Percentiles rank a stretch among this genome's conserved stretches.
Evolutionary conservation across 129 eudicot species (phyloP).

Genomic region (Daucus carota): DH1_v3.0 NC_030382.2:38987501-38988000

Average conservation of each 20-base stretch:
- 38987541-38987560: background rate
- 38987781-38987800: background rate
- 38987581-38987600: background rate
- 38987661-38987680: constrained; percentile 5
- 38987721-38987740: background rate
- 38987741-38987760: background rate
- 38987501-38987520: background rate
- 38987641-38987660: background rate
- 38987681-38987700: background rate
- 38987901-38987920: constrained; percentile 1
- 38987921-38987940: background rate
- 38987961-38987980: background rate
- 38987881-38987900: background rate
- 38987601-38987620: constrained; percentile 3
- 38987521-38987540: background rate
- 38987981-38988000: constrained; percentile 1
- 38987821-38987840: constrained; percentile 5
- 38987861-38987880: constrained; percentile 4
- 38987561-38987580: constrained; percentile 2
- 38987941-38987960: background rate
- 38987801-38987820: background rate
- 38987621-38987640: constrained; percentile 2
- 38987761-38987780: background rate
- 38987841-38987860: constrained; percentile 2
- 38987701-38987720: constrained; percentile 3